These are phyloP conservation scores for Ceratobasidium sp. DNA, from an alignment of 1,284 basidiomycete genomes.

Conservation along the genomic window DNA sequence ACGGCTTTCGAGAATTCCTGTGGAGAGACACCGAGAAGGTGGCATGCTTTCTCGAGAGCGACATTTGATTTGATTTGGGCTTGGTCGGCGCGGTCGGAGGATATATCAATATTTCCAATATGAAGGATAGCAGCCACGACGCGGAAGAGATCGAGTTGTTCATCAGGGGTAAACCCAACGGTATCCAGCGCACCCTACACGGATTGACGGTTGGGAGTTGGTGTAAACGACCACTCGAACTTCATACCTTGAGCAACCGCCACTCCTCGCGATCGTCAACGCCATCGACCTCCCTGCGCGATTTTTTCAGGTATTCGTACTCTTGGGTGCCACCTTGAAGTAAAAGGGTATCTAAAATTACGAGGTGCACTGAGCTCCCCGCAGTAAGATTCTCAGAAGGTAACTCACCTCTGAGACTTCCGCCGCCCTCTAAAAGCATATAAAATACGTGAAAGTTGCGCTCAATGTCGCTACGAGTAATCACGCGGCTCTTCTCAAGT, in stretches of 20 bases:
- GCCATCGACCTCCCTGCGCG: slow-evolving; percentile 89
- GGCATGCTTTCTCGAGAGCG: slow-evolving; percentile 89
- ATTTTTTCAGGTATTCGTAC: slow-evolving; percentile 92
- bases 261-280: slow-evolving; percentile 94
- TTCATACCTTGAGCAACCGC: slow-evolving; percentile 77
- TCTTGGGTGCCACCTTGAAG: slow-evolving; percentile 79
- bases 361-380: not conserved
- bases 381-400: slow-evolving; percentile 30
- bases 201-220: not conserved
- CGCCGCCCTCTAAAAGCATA: slow-evolving; percentile 79
- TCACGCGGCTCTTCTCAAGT: slow-evolving; percentile 96
- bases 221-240: slow-evolving; percentile 41
- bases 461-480: slow-evolving; percentile 86
- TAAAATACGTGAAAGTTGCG: slow-evolving; percentile 98
- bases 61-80: slow-evolving; percentile 83
- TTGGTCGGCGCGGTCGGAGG: slow-evolving; percentile 84
- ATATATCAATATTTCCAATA: slow-evolving; percentile 91
- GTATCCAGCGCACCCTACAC: slow-evolving; percentile 76
- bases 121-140: slow-evolving; percentile 93
- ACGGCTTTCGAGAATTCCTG: slow-evolving; percentile 89
- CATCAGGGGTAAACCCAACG: slow-evolving; percentile 83
- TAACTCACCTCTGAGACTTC: slow-evolving; percentile 65
- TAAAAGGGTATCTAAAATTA: slow-evolving; percentile 68
- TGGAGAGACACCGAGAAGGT: slow-evolving; percentile 90
- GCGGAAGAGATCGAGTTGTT: slow-evolving; percentile 95